Percentiles rank a stretch among this genome's conserved stretches.
phyloP scores from a whole-genome alignment of 768 basidiomycete species.

The Collybiopsis luxurians region DNA sequence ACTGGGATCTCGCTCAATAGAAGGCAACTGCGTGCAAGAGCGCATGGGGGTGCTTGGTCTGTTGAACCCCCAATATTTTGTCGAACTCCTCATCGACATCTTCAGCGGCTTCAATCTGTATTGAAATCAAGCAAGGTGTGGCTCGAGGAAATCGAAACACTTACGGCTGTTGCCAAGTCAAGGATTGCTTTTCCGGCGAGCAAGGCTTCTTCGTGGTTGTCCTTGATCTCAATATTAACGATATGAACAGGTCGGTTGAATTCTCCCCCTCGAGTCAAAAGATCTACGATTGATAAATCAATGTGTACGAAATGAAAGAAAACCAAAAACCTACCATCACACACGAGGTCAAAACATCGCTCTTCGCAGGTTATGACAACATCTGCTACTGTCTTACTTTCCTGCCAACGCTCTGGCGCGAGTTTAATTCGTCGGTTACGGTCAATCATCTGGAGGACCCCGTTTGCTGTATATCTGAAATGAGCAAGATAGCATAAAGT shows the following conservation, averaged over 20 bases:
- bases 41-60: slow-evolving; percentile 89
- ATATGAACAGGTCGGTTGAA: slow-evolving; percentile 93
- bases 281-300: slow-evolving; percentile 45
- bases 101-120: slow-evolving; percentile 77
- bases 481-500: slow-evolving; percentile 9
- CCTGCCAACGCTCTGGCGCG: slow-evolving; percentile 98
- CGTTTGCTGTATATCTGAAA: slow-evolving; percentile 86
- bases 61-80: slow-evolving; percentile 77
- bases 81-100: slow-evolving; percentile 94
- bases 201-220: slow-evolving; percentile 97
- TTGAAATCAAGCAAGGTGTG: slow-evolving; percentile 11
- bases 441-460: slow-evolving; percentile 93
- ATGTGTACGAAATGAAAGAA: background rate
- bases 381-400: slow-evolving; percentile 84
- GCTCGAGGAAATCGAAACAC: slow-evolving; percentile 27
- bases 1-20: slow-evolving; percentile 58
- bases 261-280: slow-evolving; percentile 85
- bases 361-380: slow-evolving; percentile 99
- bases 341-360: slow-evolving; percentile 96
- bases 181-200: slow-evolving; percentile 96
- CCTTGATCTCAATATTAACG: slow-evolving; percentile 98
- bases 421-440: slow-evolving; percentile 88
- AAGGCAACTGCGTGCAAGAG: slow-evolving; percentile 89
- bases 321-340: slow-evolving; percentile 70
- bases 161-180: slow-evolving; percentile 84